These are phyloP conservation scores for Flaveria bidentis DNA, from an alignment of 129 eudicot species.

Conservation along the genomic window DNA sequence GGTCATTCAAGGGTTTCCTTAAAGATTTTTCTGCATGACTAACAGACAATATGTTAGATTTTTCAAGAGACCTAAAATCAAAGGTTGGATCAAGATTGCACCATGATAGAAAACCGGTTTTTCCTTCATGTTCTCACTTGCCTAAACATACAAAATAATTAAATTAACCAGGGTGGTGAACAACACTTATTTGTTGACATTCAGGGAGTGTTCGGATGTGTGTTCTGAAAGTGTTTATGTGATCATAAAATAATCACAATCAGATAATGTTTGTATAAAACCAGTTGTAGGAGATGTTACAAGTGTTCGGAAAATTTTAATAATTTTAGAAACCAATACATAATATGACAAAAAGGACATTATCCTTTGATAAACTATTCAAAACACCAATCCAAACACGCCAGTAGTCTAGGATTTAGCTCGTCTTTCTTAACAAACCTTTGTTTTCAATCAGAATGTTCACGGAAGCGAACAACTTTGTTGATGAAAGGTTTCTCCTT, in stretches of 20 bases:
- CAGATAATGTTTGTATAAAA: background rate
- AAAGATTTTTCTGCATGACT: slow-evolving; percentile 16
- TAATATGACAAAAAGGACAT: background rate
- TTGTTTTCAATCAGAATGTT: background rate
- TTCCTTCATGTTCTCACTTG: slow-evolving; percentile 11
- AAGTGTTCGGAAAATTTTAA: background rate
- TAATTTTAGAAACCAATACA: background rate
- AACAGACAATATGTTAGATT: slow-evolving; percentile 27
- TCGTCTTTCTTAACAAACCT: background rate
- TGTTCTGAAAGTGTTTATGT: background rate
- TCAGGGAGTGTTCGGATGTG: background rate
- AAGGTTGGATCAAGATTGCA: slow-evolving; percentile 23
- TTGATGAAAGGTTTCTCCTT: slow-evolving; percentile 72
- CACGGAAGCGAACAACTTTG: slow-evolving; percentile 69
- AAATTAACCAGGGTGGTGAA: background rate
- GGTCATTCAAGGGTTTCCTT: slow-evolving; percentile 6
- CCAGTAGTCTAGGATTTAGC: background rate
- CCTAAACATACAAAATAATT: slow-evolving; percentile 18
- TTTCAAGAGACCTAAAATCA: slow-evolving; percentile 14
- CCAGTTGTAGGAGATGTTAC: background rate
- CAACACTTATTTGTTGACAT: background rate
- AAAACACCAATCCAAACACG: background rate
- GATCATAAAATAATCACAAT: background rate
- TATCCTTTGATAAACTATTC: background rate
- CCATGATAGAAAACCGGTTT: background rate